Base-by-base conservation (phyloP, 1,139 yeast genomes). In the Candida tetrigidarum region DNA sequence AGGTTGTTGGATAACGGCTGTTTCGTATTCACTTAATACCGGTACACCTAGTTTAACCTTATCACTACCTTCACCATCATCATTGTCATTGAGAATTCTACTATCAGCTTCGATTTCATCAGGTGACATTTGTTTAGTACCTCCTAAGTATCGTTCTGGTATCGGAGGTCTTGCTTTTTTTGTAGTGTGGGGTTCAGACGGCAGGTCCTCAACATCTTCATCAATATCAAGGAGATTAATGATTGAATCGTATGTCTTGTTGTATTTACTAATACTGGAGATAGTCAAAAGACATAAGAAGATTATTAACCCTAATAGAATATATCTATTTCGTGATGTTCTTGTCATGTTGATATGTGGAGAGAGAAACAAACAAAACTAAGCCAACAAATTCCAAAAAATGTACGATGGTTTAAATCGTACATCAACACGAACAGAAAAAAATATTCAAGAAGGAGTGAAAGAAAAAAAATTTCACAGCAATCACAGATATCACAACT, bases 91-190 rank as follows among this genome's bases (percentile, higher is more conserved):
- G n/a, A n/a, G n/a, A n/a, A n/a, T 12, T 29, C 23, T 9, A 34
- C 26, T 10, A n/a, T 15, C 25, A 11, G 46, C 44, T 30, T 22
- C 29, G 2, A 30, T 9, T 33, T 60, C 63, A 27, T 52, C 56
- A 5, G 54, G 54, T 18, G 54, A 53, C 29, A 58, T 32, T 42
- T 58, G 58, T 15, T 54, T 49, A 15, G 53, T 55, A 11, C 57
- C 64, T 4, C 70, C 71, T 28, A 65, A 50, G 43, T 55, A 65
- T 14, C 52, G 51, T 6, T 55, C 49, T 11, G 63, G 62, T 26
- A 57, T 28, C 15, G 14, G 26, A 12, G 26, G 15, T 3, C 5
- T 6, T n/a, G 16, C 25, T 5, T n/a, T 5, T 27, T 12, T n/a
- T 8, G 23, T 16, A 10, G 35, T 16, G 22, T 16, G 35, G 35